Base-by-base conservation (phyloP, 345 rosid genomes). In the Kandelia obovata region DNA sequence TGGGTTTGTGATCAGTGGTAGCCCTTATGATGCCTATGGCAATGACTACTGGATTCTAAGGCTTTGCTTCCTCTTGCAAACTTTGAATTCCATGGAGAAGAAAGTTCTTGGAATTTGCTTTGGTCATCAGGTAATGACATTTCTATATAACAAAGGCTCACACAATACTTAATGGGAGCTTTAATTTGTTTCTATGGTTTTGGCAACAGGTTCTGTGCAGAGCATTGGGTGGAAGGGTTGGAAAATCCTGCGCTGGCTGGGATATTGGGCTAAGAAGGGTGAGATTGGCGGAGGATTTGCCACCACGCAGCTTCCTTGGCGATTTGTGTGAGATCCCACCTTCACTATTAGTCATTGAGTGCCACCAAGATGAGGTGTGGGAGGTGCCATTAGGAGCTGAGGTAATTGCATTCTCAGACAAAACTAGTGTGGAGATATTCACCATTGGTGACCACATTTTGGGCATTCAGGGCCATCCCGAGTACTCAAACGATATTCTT, bases 391-490 rank as follows among this genome's bases (percentile, higher is more conserved):
- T 70, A 56, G 84, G 82, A 28, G 97, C 95, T 7, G 75, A 82
- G 78, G 81, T 94, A 31, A 78, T 94, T 9, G 98, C 90, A 3
- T 89, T 80, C 73, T 94, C 98, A 5, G 86, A 83, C 6, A 91
- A 85, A 58, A 91, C 92, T 56, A 87, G 88, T 10, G 88, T 94
- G 5, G 98, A 94, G 68, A 88, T 91, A 89, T 91, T 74, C 51
- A 21, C 66, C 0, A 72, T 91, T 17, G 93, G 85, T 13, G 80
- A 84, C 35, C 96, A 79, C 69, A 80, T 94, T 53, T 71, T 89
- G 51, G 95, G 96, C n/a, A 83, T 94, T 70, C 98, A 94, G 83
- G 97, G 98, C 28, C 96, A 94, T 68, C 97, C 95, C 11, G 98
- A 94, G 73, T 89, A 91, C 77, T 86, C 91, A 77, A 88, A 82